phyloP scores from a whole-genome alignment of 768 basidiomycete species.

The Leccinum variicolor region DNA sequence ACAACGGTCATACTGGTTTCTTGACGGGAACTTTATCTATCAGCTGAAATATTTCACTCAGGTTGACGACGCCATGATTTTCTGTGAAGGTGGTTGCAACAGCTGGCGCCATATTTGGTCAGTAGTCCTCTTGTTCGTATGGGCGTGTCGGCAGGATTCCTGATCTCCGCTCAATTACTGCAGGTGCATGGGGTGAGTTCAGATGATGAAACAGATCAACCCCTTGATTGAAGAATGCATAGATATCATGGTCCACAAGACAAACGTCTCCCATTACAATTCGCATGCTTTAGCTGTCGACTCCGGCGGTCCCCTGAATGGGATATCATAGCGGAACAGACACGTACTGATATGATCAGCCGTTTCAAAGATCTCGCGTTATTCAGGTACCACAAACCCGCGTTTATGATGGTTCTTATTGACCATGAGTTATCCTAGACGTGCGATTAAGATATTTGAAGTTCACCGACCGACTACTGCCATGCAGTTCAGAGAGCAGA shows the following conservation, averaged over 20 bases:
- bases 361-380: conserved; percentile 68
- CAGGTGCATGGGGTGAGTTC: conserved; percentile 40
- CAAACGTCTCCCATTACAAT: conserved; percentile 53
- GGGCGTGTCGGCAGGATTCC: background rate
- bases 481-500: conserved; percentile 54
- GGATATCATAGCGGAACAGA: conserved; percentile 60
- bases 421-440: conserved; percentile 34
- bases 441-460: conserved; percentile 71
- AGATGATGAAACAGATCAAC: background rate
- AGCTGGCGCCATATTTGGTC: conserved; percentile 79
- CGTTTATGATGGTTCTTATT: background rate
- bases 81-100: conserved; percentile 72
- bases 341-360: conserved; percentile 53
- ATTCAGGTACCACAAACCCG: conserved; percentile 49
- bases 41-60: conserved; percentile 23
- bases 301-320: conserved; percentile 63
- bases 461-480: conserved; percentile 39
- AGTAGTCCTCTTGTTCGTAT: conserved; percentile 14
- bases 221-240: background rate
- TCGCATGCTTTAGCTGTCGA: conserved; percentile 76
- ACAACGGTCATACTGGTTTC: conserved; percentile 39
- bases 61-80: conserved; percentile 54
- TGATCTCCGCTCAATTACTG: background rate
- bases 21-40: background rate
- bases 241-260: conserved; percentile 66